These are phyloP conservation scores for Coleophoma cylindrospora DNA, from an alignment of 2,329 filamentous ascomycete species.

Conservation along the genomic window DNA sequence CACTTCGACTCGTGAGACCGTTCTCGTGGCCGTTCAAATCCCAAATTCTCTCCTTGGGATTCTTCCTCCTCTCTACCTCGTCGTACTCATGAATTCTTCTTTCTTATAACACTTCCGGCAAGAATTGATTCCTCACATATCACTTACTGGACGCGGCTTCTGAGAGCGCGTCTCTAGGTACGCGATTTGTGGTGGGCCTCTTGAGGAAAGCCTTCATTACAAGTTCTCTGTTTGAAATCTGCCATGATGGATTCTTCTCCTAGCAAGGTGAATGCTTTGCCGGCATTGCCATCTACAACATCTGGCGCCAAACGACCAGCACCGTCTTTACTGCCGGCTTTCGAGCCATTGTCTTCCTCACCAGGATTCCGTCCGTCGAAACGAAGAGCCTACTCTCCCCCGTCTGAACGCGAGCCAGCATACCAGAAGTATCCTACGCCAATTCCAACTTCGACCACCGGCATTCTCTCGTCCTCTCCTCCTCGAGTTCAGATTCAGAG, in stretches of 20 bases:
- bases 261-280: slow-evolving; percentile 24
- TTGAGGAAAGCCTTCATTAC: background rate
- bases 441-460: slow-evolving; percentile 88
- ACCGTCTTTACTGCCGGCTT: slow-evolving; percentile 69
- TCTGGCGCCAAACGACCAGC: slow-evolving; percentile 55
- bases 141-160: background rate
- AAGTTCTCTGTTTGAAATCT: slow-evolving; percentile 29
- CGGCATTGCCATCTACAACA: slow-evolving; percentile 17
- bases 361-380: slow-evolving; percentile 65
- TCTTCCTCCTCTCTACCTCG: background rate
- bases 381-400: slow-evolving; percentile 51
- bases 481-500: slow-evolving; percentile 42
- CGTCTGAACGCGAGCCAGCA: slow-evolving; percentile 26
- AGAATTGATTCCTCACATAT: background rate
- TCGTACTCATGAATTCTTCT: background rate
- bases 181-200: background rate
- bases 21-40: background rate
- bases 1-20: background rate
- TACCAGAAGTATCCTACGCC: slow-evolving; percentile 79
- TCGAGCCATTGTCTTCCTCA: slow-evolving; percentile 76
- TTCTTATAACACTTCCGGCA: background rate
- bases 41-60: background rate
- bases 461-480: slow-evolving; percentile 83
- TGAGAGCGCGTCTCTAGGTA: background rate
- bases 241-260: slow-evolving; percentile 29